phyloP scores from a whole-genome alignment of 1,284 basidiomycete species.

The Phenoliferia sp. region DNA sequence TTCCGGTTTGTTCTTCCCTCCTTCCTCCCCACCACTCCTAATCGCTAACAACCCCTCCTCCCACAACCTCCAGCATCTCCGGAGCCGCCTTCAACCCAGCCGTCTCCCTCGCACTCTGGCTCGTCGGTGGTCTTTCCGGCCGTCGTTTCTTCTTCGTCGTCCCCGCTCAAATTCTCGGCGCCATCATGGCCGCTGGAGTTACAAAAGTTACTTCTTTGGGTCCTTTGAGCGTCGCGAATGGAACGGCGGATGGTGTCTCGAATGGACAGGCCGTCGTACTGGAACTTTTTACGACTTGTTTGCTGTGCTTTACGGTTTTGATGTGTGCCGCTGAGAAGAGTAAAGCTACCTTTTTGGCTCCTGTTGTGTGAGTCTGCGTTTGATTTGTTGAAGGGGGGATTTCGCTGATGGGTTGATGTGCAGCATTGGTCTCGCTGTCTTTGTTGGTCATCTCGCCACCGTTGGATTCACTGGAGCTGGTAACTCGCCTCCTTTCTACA shows the following conservation, averaged over 20 bases:
- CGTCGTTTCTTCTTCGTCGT: neutral
- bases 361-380: neutral
- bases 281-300: neutral
- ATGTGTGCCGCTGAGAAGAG: neutral
- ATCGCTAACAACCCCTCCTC: neutral
- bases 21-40: neutral
- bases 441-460: neutral
- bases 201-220: neutral
- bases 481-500: neutral
- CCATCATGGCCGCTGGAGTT: neutral
- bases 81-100: neutral
- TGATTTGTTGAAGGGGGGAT: neutral
- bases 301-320: neutral
- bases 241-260: neutral
- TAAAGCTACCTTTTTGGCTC: neutral
- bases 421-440: neutral
- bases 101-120: neutral
- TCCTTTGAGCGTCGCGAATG: neutral
- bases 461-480: neutral
- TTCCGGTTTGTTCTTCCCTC: neutral
- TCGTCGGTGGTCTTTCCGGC: neutral
- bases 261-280: neutral
- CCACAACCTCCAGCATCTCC: neutral
- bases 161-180: neutral
- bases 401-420: neutral